phyloP scores from a whole-genome alignment of 2,329 filamentous ascomycete species.

The Trematosphaeria pertusa region DNA sequence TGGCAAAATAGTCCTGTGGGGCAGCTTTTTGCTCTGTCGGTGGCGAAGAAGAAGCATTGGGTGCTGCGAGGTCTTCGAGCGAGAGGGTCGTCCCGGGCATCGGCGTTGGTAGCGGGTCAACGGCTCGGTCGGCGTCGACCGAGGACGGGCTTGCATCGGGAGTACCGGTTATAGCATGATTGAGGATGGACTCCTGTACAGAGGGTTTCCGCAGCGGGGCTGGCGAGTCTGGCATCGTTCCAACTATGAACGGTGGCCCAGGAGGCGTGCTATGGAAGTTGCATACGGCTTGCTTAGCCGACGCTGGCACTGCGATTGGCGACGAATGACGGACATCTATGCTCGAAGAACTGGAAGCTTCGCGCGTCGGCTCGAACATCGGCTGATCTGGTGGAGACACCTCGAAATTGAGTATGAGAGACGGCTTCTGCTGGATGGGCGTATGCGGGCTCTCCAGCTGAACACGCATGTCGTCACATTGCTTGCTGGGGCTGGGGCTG shows the following conservation, averaged over 20 bases:
- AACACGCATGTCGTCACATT: conserved; percentile 7
- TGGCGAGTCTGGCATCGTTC: conserved; percentile 36
- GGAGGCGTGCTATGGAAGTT: conserved; percentile 1
- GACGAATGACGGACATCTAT: conserved; percentile 34
- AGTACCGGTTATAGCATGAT: conserved; percentile 1
- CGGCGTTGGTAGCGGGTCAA: conserved; percentile 24
- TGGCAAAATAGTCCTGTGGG: conserved; percentile 21
- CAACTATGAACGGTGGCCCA: conserved; percentile 20
- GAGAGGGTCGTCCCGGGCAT: conserved; percentile 34
- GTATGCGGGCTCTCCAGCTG: conserved; percentile 20
- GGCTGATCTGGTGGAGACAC: conserved; percentile 30
- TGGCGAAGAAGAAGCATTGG: conserved; percentile 9
- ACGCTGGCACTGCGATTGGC: conserved; percentile 34
- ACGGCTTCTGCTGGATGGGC: conserved; percentile 20
- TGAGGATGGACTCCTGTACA: conserved; percentile 21
- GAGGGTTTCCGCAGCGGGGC: conserved; percentile 33
- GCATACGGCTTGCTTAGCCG: conserved; percentile 11
- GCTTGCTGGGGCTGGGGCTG: conserved; percentile 10
- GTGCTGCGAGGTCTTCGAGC: conserved; percentile 18
- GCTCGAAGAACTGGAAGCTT: conserved; percentile 21
- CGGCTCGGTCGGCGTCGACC: background rate
- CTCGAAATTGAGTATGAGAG: conserved; percentile 36
- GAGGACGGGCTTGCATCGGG: conserved; percentile 6
- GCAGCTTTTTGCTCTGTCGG: background rate
- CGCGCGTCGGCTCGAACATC: conserved; percentile 30